Base-by-base conservation (phyloP, 805 yeast genomes). In the Starmerella geochares region DNA sequence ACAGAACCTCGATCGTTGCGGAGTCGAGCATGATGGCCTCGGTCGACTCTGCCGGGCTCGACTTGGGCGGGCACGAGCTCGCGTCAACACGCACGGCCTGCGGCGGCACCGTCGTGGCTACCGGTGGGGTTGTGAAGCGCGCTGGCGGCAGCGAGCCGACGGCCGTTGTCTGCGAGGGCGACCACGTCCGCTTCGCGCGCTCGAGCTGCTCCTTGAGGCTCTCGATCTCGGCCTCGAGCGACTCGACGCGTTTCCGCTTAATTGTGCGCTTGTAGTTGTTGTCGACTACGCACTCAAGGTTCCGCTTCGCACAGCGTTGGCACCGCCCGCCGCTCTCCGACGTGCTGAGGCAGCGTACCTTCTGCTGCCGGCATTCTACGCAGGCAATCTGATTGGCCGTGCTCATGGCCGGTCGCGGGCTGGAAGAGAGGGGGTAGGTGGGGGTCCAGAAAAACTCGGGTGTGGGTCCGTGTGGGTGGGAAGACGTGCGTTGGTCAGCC, bases 321-420 rank as follows among this genome's bases (percentile, higher is more conserved):
- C 98, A 92, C 1, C 95, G 84, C 8, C 71, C 71, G 0, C 72
- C 51, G 78, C 87, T 55, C 73, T 78, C 31, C 87, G 81, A 60
- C n/a, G 50, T 29, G 53, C 58, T 54, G 8, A 46, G 29, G 44
- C 60, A 56, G 20, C 57, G 32, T 21, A 68, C 72, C 67, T 92
- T 92, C 64, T 90, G 98, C 66, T 92, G 97, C 13, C 97, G 77
- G 63, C 98, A 92, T 60, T 90, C 95, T 1, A 86, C 86, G 70
- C 98, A 92, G 0, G 97, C 97, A 4, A 58, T 47, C 23, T 53
- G 52, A 17, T 53, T 48, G 8, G 48, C 46, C 46, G 47, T 52
- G 40, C 28, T 21, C 23, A 46, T 25, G 19, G 24, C 33, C 35
- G 28, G n/a, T n/a, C 4, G 20, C 32, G 27, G 16, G 28, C 32